Evolutionary conservation across 78 protist species (phyloP).

Genomic region (Polysphondylium violaceum): DNA sequence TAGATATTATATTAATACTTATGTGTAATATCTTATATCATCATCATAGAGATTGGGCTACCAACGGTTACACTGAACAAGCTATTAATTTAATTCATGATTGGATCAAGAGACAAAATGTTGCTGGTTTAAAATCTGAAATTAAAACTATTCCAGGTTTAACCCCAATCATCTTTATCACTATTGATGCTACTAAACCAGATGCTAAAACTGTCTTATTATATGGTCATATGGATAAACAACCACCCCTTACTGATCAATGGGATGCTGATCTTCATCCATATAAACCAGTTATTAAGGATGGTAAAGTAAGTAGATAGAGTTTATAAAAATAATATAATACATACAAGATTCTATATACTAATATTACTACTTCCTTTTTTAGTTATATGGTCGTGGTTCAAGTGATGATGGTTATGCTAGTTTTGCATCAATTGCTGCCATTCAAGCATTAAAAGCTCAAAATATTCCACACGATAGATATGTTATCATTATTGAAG

Average conservation of each 20-base stretch:
- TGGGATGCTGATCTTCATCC: conserved; percentile 91
- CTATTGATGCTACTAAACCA: conserved; percentile 67
- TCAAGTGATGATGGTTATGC: conserved; percentile 95
- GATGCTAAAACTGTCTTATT: conserved; percentile 77
- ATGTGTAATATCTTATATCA: too few relatives aligned
- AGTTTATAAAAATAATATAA: too few relatives aligned
- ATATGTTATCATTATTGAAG: conserved; percentile 90
- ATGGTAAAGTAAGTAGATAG: conserved; percentile 41
- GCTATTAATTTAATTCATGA: conserved; percentile 78
- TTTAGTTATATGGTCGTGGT: conserved; percentile 92
- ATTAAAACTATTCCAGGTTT: conserved; percentile 76
- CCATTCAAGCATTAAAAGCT: conserved; percentile 66
- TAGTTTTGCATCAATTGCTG: conserved; percentile 87
- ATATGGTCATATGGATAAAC: conserved; percentile 96
- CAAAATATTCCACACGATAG: conserved; percentile 86
- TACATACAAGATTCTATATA: too few relatives aligned
- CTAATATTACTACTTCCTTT: neutral
- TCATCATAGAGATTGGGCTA: conserved; percentile 76
- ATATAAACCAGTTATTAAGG: conserved; percentile 83
- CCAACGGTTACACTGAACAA: conserved; percentile 90
- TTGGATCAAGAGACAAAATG: conserved; percentile 86
- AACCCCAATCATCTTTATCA: conserved; percentile 88
- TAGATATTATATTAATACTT: neutral
- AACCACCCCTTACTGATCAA: conserved; percentile 89
- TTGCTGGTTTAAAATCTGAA: conserved; percentile 67